Evolutionary conservation across 1,139 yeast species (phyloP).

Genomic region (Hansenula lynferdii): DNA sequence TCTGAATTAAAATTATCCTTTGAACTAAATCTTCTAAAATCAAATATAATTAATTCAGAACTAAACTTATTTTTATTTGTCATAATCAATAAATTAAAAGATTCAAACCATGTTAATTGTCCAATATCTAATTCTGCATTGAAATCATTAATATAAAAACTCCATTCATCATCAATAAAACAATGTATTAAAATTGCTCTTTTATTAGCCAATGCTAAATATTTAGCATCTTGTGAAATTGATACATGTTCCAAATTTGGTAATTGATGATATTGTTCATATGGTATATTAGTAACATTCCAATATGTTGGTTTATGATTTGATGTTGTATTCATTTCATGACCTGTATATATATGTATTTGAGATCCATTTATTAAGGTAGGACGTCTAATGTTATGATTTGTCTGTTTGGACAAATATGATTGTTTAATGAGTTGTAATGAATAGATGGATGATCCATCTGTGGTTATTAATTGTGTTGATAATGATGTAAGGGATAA

Average conservation of each 20-base stretch:
- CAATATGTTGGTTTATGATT: constrained; percentile 12
- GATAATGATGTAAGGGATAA: constrained; percentile 4
- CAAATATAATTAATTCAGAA: constrained; percentile 19
- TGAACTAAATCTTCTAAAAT: constrained; percentile 15
- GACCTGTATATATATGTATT: constrained; percentile 18
- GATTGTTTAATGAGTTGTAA: constrained; percentile 7
- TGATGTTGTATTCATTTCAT: constrained; percentile 13
- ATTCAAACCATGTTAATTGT: constrained; percentile 17
- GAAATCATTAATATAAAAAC: constrained; percentile 25
- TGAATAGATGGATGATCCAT: constrained; percentile 6
- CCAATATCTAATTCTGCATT: constrained; percentile 16
- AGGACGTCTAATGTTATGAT: constrained; percentile 17
- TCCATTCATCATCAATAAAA: constrained; percentile 27
- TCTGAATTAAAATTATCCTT: constrained; percentile 18
- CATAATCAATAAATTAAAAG: constrained; percentile 13
- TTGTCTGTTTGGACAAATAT: constrained; percentile 8
- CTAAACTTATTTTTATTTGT: constrained; percentile 14
- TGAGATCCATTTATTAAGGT: constrained; percentile 12
- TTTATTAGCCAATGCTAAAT: constrained; percentile 31
- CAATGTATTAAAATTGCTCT: constrained; percentile 28
- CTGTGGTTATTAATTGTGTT: constrained; percentile 6
- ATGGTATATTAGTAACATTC: constrained; percentile 18
- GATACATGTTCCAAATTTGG: constrained; percentile 24
- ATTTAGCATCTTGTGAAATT: constrained; percentile 31
- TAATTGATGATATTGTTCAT: constrained; percentile 16